phyloP scores from a whole-genome alignment of 169 alveolate genomes.

The Plasmodium coatneyi region DNA sequence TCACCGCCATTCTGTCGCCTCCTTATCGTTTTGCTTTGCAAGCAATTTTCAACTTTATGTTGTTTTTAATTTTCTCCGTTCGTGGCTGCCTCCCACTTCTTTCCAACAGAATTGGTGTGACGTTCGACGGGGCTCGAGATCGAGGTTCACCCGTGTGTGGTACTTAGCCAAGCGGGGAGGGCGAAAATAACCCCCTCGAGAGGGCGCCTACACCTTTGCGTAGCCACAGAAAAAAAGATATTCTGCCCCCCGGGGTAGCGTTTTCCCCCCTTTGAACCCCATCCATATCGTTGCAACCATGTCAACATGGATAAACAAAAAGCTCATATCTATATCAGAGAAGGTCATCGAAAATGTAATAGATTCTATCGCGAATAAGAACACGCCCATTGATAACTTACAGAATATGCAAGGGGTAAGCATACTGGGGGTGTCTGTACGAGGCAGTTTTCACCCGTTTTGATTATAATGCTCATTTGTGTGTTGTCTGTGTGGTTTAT shows the following conservation, averaged over 20 bases:
- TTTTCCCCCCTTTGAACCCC: neutral
- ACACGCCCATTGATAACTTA: slow-evolving; percentile 48
- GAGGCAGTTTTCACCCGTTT: neutral
- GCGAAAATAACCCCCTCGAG: neutral
- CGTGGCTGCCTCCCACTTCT: neutral
- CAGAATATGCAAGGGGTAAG: slow-evolving; percentile 74
- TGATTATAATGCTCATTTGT: neutral
- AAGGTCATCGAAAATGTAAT: slow-evolving; percentile 75
- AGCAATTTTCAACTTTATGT: neutral
- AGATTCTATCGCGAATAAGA: slow-evolving; percentile 61
- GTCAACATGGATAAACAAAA: slow-evolving; percentile 77
- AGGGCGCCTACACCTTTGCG: neutral
- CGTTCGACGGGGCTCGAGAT: neutral
- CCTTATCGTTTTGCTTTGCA: neutral
- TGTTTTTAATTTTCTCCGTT: neutral
- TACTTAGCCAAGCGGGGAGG: neutral
- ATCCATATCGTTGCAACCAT: slow-evolving; percentile 13
- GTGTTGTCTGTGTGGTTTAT: neutral
- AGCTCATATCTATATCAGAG: slow-evolving; percentile 69
- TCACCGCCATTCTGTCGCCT: neutral
- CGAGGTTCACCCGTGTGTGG: neutral
- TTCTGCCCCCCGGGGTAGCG: neutral
- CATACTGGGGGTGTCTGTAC: neutral
- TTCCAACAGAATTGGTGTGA: neutral
- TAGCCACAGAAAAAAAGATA: neutral